Evolutionary conservation across 805 yeast genomes (phyloP).

Genomic region (Brettanomyces naardenensis): DNA sequence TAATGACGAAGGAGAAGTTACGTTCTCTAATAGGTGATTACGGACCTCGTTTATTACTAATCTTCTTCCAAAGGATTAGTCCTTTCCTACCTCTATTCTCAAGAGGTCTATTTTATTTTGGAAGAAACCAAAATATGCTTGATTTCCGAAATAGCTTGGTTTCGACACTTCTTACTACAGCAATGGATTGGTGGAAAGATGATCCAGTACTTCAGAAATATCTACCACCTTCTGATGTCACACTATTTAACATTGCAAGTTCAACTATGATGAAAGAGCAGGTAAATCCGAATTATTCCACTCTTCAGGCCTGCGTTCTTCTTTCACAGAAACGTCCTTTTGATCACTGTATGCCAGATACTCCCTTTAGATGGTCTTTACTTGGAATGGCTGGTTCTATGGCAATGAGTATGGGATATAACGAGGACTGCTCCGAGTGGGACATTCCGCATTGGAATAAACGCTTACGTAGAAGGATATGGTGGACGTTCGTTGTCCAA

Average conservation of each 20-base stretch:
- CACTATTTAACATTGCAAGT: constrained; percentile 1
- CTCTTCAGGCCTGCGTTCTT: constrained; percentile 5
- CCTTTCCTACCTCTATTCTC: constrained; percentile 5
- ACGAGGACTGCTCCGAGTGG: constrained; percentile 2
- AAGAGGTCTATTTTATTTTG: constrained; percentile 3
- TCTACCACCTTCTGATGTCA: constrained; percentile 2
- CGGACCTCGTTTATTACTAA: constrained; percentile 3
- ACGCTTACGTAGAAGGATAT: constrained; percentile 1
- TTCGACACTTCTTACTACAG: constrained; percentile 1
- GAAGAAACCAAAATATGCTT: constrained; percentile 5
- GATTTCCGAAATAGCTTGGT: constrained; percentile 4
- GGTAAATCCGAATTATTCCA: constrained; percentile 4
- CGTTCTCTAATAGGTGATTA: not conserved
- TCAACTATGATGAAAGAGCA: constrained; percentile 3
- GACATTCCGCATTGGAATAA: constrained; percentile 4
- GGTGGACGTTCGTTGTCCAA: constrained; percentile 5
- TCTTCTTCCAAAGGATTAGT: constrained; percentile 1
- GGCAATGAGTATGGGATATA: constrained; percentile 1
- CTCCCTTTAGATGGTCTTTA: constrained; percentile 5
- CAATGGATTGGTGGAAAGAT: constrained; percentile 4
- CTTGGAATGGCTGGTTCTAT: constrained; percentile 3
- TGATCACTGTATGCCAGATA: constrained; percentile 1
- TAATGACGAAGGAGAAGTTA: constrained; percentile 1
- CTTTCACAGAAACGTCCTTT: constrained; percentile 3
- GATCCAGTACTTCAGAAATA: constrained; percentile 2